phyloP scores from a whole-genome alignment of 2,329 filamentous ascomycete genomes.

The Arthrocladium fulminans region DNA sequence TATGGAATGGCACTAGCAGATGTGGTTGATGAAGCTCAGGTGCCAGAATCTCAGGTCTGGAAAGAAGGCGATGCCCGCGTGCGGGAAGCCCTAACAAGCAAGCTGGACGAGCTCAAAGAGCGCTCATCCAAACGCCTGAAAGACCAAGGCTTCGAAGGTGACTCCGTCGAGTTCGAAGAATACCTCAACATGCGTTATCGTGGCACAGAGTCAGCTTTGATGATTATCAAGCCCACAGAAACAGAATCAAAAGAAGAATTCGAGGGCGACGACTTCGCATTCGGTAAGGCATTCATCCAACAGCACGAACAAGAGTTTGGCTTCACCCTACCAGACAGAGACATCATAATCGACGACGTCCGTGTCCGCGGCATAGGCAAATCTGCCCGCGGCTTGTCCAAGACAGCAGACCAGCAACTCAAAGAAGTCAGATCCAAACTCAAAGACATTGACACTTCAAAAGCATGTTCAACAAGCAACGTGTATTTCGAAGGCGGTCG shows the following conservation, averaged over 20 bases:
- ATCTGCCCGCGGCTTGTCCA: conserved; percentile 69
- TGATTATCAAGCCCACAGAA: conserved; percentile 67
- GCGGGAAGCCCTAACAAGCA: conserved; percentile 55
- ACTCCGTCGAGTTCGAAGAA: conserved; percentile 74
- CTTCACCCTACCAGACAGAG: conserved; percentile 74
- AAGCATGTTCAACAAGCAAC: conserved; percentile 55
- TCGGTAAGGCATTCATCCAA: conserved; percentile 72
- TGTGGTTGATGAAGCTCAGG: conserved; percentile 80
- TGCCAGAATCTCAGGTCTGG: conserved; percentile 51
- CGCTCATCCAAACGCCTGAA: conserved; percentile 59
- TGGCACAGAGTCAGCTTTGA: conserved; percentile 82
- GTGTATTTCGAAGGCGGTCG: conserved; percentile 83
- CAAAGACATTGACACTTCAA: conserved; percentile 49
- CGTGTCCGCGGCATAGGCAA: conserved; percentile 82
- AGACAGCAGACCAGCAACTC: conserved; percentile 77
- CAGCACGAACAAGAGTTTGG: conserved; percentile 91
- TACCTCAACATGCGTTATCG: conserved; percentile 92
- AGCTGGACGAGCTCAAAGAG: conserved; percentile 71
- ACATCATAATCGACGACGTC: conserved; percentile 85
- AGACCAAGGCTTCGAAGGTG: conserved; percentile 69
- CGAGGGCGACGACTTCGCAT: conserved; percentile 65
- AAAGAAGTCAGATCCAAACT: conserved; percentile 52
- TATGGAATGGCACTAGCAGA: conserved; percentile 91
- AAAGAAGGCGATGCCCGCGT: conserved; percentile 48
- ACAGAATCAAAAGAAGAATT: conserved; percentile 54